phyloP scores from a whole-genome alignment of 177 flowering plant species.

The Vitis hybrid region DNA sequence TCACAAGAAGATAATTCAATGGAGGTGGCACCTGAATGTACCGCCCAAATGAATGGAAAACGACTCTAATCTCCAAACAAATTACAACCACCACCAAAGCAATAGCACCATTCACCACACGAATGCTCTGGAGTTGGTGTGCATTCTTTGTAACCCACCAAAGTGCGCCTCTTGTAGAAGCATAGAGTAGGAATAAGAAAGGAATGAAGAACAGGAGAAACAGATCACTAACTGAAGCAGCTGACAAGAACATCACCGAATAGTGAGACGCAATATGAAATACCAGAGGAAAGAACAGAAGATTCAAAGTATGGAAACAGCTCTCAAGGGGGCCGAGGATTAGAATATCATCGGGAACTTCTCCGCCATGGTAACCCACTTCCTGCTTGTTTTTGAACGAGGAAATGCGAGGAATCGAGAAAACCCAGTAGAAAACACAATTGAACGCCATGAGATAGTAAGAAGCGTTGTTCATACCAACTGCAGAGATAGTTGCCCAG shows the following conservation, averaged over 20 bases:
- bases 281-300: constrained; percentile 68
- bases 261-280: constrained; percentile 81
- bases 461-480: constrained; percentile 70
- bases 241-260: constrained; percentile 48
- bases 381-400: constrained; percentile 68
- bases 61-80: constrained; percentile 87
- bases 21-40: constrained; percentile 96
- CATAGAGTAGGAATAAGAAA: constrained; percentile 79
- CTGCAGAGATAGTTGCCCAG: constrained; percentile 85
- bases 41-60: constrained; percentile 83
- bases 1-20: constrained; percentile 78
- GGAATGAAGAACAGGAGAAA: constrained; percentile 89
- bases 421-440: constrained; percentile 78
- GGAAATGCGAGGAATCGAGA: constrained; percentile 73
- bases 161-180: constrained; percentile 79
- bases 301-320: constrained; percentile 68
- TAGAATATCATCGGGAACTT: constrained; percentile 65
- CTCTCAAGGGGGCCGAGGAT: constrained; percentile 77
- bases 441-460: constrained; percentile 71
- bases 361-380: constrained; percentile 60
- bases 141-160: constrained; percentile 84
- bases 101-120: constrained; percentile 77
- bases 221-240: constrained; percentile 55
- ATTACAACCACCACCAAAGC: constrained; percentile 73
- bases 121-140: constrained; percentile 58